These are phyloP conservation scores for Penicillium sp. DNA, from an alignment of 2,329 filamentous ascomycete species.

Conservation along the genomic window DNA sequence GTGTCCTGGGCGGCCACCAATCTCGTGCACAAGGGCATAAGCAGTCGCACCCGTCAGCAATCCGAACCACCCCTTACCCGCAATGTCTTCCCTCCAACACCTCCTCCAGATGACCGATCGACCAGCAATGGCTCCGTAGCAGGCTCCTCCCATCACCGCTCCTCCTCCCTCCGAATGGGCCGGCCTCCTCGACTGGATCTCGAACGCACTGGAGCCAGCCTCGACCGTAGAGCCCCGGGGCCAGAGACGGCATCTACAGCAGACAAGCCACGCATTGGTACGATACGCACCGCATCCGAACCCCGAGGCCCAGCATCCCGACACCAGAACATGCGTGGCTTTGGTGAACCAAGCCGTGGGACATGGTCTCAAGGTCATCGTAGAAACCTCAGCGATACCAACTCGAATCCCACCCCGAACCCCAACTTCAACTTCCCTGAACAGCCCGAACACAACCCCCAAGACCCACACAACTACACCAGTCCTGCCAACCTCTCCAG, in stretches of 20 bases:
- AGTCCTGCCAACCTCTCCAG: conserved; percentile 53
- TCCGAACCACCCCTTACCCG: conserved; percentile 79
- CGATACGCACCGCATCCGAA: conserved; percentile 56
- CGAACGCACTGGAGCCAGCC: conserved; percentile 34
- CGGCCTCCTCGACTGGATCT: conserved; percentile 53
- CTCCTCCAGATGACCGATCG: conserved; percentile 86
- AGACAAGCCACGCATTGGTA: conserved; percentile 51
- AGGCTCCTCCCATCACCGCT: conserved; percentile 38
- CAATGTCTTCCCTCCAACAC: conserved; percentile 95
- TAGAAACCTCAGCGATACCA: conserved; percentile 39
- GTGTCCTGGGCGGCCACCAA: conserved; percentile 93
- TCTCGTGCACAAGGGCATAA: conserved; percentile 82
- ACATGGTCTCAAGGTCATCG: conserved; percentile 38
- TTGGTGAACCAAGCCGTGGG: conserved; percentile 34
- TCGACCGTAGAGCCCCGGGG: conserved; percentile 39
- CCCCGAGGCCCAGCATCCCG: conserved; percentile 49
- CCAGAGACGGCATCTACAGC: conserved; percentile 14
- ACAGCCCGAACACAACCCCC: conserved; percentile 9
- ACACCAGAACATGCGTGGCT: conserved; percentile 35
- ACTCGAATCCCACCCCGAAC: conserved; percentile 15
- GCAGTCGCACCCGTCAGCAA: conserved; percentile 75
- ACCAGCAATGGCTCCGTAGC: conserved; percentile 36
- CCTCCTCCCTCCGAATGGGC: conserved; percentile 53
- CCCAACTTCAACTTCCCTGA: conserved; percentile 9
- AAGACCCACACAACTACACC: conserved; percentile 61